Evolutionary conservation across 768 basidiomycete species (phyloP).

Genomic region (Leucogyrophana mollusca): DNA sequence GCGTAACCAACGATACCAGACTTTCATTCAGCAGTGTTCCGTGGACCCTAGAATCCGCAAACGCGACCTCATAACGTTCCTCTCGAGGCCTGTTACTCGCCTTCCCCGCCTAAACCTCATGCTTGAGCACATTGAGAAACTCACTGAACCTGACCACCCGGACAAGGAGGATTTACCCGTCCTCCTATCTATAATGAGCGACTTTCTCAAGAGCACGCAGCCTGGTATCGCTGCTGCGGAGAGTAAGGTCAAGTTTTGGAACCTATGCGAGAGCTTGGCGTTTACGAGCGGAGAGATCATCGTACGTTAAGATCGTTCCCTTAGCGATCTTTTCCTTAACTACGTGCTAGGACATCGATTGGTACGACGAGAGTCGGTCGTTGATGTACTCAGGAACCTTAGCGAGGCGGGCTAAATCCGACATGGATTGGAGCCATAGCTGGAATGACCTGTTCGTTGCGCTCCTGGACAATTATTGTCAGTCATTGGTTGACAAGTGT

Average conservation of each 20-base stretch:
- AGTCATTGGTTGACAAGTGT: constrained; percentile 19
- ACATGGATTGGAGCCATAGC: constrained; percentile 57
- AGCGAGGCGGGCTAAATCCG: constrained; percentile 57
- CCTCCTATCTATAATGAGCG: constrained; percentile 62
- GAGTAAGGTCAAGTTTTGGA: constrained; percentile 86
- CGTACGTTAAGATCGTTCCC: constrained; percentile 40
- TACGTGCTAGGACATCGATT: constrained; percentile 69
- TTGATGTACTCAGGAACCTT: constrained; percentile 68
- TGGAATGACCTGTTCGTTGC: constrained; percentile 72
- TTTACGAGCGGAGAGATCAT: constrained; percentile 82
- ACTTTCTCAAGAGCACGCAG: constrained; percentile 81
- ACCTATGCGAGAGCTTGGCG: constrained; percentile 69
- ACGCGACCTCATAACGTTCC: constrained; percentile 77
- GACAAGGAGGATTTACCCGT: constrained; percentile 78
- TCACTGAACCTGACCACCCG: constrained; percentile 72
- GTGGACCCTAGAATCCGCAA: constrained; percentile 67
- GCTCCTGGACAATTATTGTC: constrained; percentile 77
- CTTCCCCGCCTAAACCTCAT: constrained; percentile 77
- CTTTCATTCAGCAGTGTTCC: constrained; percentile 62
- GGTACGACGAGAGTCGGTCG: constrained; percentile 73
- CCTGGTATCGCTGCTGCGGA: constrained; percentile 92
- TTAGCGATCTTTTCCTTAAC: constrained; percentile 4
- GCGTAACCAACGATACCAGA: constrained; percentile 63
- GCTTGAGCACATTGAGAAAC: constrained; percentile 65
- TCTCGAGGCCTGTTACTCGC: constrained; percentile 87